Conservation (phyloP, 78 protist species). For the Corallochytrium limacisporum region DNA sequence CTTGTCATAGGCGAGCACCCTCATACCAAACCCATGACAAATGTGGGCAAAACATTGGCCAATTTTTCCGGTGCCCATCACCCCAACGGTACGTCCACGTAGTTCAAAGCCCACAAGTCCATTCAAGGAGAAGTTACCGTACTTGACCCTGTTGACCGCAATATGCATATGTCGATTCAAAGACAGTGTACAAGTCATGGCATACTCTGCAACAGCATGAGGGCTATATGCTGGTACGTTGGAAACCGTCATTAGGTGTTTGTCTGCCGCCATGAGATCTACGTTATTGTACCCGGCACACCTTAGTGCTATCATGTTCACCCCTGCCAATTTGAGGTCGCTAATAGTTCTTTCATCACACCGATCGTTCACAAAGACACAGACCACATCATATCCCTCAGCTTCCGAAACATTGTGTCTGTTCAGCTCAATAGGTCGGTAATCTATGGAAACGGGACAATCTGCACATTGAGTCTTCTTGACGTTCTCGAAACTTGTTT, state of each 20-base stretch:
- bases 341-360: too few relatives aligned
- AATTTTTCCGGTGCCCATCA: neutral
- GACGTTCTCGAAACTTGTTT: too few relatives aligned
- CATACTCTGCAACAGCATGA: conserved; percentile 69
- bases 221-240: conserved; percentile 76
- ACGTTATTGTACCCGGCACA: conserved; percentile 69
- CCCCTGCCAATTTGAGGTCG: neutral
- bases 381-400: too few relatives aligned
- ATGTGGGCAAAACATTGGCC: conserved; percentile 28
- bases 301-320: conserved; percentile 31
- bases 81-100: conserved; percentile 13
- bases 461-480: too few relatives aligned
- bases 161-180: conserved; percentile 48
- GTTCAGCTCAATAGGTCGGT: too few relatives aligned
- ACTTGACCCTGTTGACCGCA: conserved; percentile 50
- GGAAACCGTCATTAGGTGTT: conserved; percentile 32
- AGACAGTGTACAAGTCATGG: conserved; percentile 32
- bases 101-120: conserved; percentile 66
- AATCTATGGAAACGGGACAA: too few relatives aligned
- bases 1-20: conserved; percentile 20
- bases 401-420: too few relatives aligned
- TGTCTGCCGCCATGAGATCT: conserved; percentile 41
- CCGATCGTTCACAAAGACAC: too few relatives aligned
- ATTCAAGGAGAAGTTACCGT: conserved; percentile 43
- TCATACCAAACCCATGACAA: conserved; percentile 28